Evolutionary conservation across 768 basidiomycete species (phyloP), one percentile per base, ranked within the genome.

Genomic region (Auriscalpium microsporum): DNA sequence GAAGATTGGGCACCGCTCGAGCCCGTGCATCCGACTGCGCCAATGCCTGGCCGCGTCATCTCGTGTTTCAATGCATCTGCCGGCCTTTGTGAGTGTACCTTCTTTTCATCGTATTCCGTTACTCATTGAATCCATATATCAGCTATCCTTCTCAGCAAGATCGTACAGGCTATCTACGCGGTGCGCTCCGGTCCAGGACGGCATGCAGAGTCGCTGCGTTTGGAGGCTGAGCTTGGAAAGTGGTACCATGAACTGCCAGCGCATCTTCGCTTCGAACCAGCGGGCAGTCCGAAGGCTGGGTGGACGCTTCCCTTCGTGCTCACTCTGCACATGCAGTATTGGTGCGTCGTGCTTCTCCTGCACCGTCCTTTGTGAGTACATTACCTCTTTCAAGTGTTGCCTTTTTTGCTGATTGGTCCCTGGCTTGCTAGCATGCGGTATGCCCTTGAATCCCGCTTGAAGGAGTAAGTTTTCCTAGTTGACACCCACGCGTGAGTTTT

Each of bases 251-350:
- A 83, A 35, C 76, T 91, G 2, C 83, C 86, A 0, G 78, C 80
- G 44, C 80, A 88, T 64, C 69, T 91, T 34, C 79, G 83, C 40
- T 81, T 80, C 61, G 84, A 87, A 58, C 70, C 78, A 23, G 69
- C 36, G 36, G 59, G 49, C 44, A 53, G 75, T 13, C 65, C 67
- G 55, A 79, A 70, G 65, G 68, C 69, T 17, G 65, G 68, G 14
- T 65, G 73, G 17, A 79, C 79, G 7, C 76, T 77, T 2, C 86
- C 87, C 4, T 83, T 87, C 60, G 70, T 87, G 23, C 69, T 90
- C 54, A 86, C 84, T 42, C 71, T 91, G 50, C 88, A 90, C 64
- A 86, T 90, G 87, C 85, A 88, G 63, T 90, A 90, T 64, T 91
- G 89, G 89, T 87, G 86, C 64, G 80, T 86, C 10, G 81, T 84